A percentile compares a stretch with the other conserved stretches of the same genome.
phyloP scores from a whole-genome alignment of 2,329 filamentous ascomycete genomes.

The Aspergillus oerlinghausenensis region DNA sequence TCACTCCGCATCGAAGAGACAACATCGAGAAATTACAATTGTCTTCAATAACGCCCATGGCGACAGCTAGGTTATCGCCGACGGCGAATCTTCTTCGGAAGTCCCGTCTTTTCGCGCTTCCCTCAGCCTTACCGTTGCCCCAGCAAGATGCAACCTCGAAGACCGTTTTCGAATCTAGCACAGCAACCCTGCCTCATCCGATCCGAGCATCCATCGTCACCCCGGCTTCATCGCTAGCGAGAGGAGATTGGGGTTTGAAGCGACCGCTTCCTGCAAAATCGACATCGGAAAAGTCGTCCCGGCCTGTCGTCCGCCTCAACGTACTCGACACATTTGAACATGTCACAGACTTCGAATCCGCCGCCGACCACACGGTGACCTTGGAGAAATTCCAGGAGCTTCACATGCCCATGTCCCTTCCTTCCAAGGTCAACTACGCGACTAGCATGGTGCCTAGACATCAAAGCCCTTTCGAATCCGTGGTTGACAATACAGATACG shows the following conservation, averaged over 20 bases:
- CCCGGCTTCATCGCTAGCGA: conserved; percentile 63
- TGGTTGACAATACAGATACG: conserved; percentile 43
- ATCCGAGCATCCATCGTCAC: conserved; percentile 78
- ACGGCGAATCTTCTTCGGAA: conserved; percentile 69
- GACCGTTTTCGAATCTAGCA: conserved; percentile 54
- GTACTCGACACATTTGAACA: conserved; percentile 81
- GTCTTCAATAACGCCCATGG: conserved; percentile 33
- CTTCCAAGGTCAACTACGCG: conserved; percentile 30
- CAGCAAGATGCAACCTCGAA: conserved; percentile 46
- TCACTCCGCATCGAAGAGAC: conserved; percentile 7
- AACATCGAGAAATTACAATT: conserved; percentile 17
- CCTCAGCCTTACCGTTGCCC: conserved; percentile 66
- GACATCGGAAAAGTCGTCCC: conserved; percentile 62
- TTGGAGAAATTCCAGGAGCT: conserved; percentile 84
- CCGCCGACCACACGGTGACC: conserved; percentile 74
- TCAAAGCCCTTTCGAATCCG: conserved; percentile 39
- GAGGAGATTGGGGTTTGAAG: conserved; percentile 93
- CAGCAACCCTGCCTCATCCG: conserved; percentile 73
- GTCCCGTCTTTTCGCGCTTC: conserved; percentile 86
- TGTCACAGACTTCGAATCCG: conserved; percentile 82
- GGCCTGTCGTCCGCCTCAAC: conserved; percentile 71
- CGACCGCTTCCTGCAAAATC: conserved; percentile 72
- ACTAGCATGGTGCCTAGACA: conserved; percentile 26
- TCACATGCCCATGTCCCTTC: conserved; percentile 62
- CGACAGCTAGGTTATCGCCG: conserved; percentile 49